Base-by-base conservation (phyloP, 2,329 filamentous ascomycete species). In the Xylariaceae sp. region DNA sequence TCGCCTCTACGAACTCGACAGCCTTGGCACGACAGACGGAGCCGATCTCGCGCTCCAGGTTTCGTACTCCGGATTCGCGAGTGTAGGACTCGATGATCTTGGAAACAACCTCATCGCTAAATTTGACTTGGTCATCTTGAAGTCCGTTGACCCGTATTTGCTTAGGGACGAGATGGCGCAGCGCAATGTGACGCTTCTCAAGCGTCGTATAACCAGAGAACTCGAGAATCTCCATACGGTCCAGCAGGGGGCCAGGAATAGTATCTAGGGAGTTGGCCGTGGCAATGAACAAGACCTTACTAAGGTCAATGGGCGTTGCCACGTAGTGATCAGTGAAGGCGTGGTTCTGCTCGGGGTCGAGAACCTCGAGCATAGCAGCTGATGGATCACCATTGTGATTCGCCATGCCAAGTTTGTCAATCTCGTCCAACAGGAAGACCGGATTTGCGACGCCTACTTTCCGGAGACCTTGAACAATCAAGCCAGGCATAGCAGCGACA, bases 41-140 rank as follows among this genome's bases (percentile, higher is more conserved):
- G 47, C 93, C 93, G 67, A 99, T 88, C 75, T 99, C 94, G 62
- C 94, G 89, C 76, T 99, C 94, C 18, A 99, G 82, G 70, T 96
- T 97, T 67, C 94, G 91, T 37, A 99, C 94, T 47, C 94, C 94
- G 55, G 93, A 90, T 76, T 99, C 94, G 64, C 93, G 91, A 47
- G 94, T 99, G 78, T 99, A 99, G 34, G 89, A 88, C 69, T 94
- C 94, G 68, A 97, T 97, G 66, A 97, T 91, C 74, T 95, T 96
- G 74, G 93, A 91, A 58, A 99, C 83, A 2, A 97, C 92, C 37
- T 93, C 89, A 61, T 90, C 87, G 49, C 84, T 85, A 63, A 99
- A 86, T 44, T 81, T 75, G 53, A 99, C 83, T 68, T 96, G 88
- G 51, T 87, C 86, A 30, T 87, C 79, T 53, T 80, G 80, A 55